Evolutionary conservation across 495 filamentous ascomycete species (phyloP).

Genomic region (Xylaria palmicola): DNA sequence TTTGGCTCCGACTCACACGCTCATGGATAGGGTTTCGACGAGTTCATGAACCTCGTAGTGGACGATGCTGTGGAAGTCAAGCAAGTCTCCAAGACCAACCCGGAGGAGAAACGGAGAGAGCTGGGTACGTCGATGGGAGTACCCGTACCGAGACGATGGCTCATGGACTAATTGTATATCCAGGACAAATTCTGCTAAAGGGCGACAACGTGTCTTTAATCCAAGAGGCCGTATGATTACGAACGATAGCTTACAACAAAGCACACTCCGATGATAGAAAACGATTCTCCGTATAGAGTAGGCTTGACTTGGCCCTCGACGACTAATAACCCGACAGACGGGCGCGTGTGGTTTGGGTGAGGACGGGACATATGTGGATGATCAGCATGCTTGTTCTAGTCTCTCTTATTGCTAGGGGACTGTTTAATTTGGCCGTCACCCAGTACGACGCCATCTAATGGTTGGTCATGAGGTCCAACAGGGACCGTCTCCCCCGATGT

Average conservation of each 20-base stretch:
- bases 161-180: conserved; percentile 4
- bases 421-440: conserved; percentile 47
- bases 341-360: not conserved
- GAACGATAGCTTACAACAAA: not conserved
- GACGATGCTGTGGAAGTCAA: conserved; percentile 94
- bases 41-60: conserved; percentile 98
- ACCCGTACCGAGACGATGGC: not conserved
- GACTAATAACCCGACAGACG: not conserved
- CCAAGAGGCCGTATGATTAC: conserved; percentile 49
- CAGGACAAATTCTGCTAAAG: conserved; percentile 95
- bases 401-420: conserved; percentile 22
- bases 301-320: not conserved
- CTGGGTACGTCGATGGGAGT: conserved; percentile 62
- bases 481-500: conserved; percentile 56
- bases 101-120: conserved; percentile 70
- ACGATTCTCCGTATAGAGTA: not conserved
- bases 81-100: conserved; percentile 73
- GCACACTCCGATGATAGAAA: not conserved
- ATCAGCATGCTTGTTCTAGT: conserved; percentile 23
- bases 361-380: not conserved
- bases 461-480: conserved; percentile 53
- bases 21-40: conserved; percentile 76
- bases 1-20: not conserved
- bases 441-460: conserved; percentile 46
- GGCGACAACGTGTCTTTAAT: conserved; percentile 97